Conservation (phyloP, 2,329 filamentous ascomycete genomes). For the Leptosphaerulina australis region DNA sequence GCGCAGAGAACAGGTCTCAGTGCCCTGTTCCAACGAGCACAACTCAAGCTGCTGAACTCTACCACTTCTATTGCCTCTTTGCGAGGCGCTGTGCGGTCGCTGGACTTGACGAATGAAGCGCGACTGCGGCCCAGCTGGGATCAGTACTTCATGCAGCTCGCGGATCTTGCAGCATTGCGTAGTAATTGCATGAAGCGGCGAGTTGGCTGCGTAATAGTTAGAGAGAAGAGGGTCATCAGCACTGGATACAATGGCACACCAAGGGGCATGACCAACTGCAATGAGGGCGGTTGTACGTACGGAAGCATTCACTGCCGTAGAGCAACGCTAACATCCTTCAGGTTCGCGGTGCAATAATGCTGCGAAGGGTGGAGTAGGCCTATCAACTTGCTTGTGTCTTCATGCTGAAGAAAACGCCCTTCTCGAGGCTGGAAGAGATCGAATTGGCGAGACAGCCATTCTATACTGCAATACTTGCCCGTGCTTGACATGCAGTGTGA, state of each 20-base stretch:
- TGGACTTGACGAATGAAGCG: conserved; percentile 78
- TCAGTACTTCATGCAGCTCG: conserved; percentile 97
- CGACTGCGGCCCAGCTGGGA: conserved; percentile 92
- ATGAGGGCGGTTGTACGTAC: conserved; percentile 79
- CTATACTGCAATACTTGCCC: conserved; percentile 97
- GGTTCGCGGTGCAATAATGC: conserved; percentile 79
- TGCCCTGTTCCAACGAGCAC: conserved; percentile 78
- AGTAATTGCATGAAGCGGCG: conserved; percentile 98
- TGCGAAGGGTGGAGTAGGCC: conserved; percentile 69
- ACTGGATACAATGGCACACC: conserved; percentile 99
- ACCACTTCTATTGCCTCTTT: conserved; percentile 73
- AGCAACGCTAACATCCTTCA: conserved; percentile 28
- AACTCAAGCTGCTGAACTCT: conserved; percentile 86
- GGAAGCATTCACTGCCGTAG: not conserved
- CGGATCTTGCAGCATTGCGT: conserved; percentile 84
- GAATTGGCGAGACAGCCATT: conserved; percentile 80
- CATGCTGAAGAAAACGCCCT: conserved; percentile 98
- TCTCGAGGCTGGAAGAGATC: conserved; percentile 88
- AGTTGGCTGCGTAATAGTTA: conserved; percentile 91
- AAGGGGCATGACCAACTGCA: conserved; percentile 84
- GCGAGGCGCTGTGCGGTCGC: conserved; percentile 71
- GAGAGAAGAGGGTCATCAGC: conserved; percentile 83
- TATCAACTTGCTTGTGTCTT: conserved; percentile 92
- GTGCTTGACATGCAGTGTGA: conserved; percentile 96
- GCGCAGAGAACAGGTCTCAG: conserved; percentile 67